These are phyloP conservation scores for Entoloma clypeatum DNA, from an alignment of 1,284 basidiomycete genomes.

Conservation along the genomic window DNA sequence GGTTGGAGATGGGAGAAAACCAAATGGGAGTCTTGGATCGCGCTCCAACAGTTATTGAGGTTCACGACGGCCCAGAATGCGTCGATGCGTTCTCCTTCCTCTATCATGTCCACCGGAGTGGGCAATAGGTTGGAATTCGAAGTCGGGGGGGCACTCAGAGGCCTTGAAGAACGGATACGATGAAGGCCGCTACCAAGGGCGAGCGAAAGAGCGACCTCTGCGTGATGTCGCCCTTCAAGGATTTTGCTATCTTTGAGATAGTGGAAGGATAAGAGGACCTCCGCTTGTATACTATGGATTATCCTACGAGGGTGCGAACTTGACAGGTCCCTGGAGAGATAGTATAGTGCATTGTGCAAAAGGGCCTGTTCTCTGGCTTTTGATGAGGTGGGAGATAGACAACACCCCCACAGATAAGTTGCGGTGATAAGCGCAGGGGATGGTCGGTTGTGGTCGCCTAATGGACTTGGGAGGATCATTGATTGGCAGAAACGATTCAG, in stretches of 20 bases:
- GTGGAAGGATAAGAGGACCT: constrained; percentile 43
- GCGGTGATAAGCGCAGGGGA: constrained; percentile 42
- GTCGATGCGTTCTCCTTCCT: constrained; percentile 43
- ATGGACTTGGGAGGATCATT: constrained; percentile 29
- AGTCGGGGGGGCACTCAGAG: not conserved
- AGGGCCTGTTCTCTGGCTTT: constrained; percentile 18
- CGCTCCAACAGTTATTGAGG: constrained; percentile 40
- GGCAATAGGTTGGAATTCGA: constrained; percentile 2
- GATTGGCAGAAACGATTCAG: constrained; percentile 33
- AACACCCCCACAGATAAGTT: constrained; percentile 45
- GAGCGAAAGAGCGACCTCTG: constrained; percentile 39
- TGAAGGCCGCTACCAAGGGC: constrained; percentile 37
- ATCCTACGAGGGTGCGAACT: constrained; percentile 33
- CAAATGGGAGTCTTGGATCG: constrained; percentile 34
- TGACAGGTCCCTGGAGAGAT: constrained; percentile 25
- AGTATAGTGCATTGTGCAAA: constrained; percentile 28
- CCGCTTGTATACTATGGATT: constrained; percentile 42
- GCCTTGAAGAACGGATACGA: constrained; percentile 28
- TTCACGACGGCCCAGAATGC: constrained; percentile 45
- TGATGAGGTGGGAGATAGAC: constrained; percentile 24
- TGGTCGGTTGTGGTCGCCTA: constrained; percentile 37
- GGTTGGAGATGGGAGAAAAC: constrained; percentile 29
- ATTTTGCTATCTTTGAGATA: constrained; percentile 37
- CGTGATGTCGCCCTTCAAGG: constrained; percentile 42
- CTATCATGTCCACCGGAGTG: constrained; percentile 32